Evolutionary conservation across 176 grass and related monocot species (phyloP).

Genomic region (Metroxylon sagu): DNA sequence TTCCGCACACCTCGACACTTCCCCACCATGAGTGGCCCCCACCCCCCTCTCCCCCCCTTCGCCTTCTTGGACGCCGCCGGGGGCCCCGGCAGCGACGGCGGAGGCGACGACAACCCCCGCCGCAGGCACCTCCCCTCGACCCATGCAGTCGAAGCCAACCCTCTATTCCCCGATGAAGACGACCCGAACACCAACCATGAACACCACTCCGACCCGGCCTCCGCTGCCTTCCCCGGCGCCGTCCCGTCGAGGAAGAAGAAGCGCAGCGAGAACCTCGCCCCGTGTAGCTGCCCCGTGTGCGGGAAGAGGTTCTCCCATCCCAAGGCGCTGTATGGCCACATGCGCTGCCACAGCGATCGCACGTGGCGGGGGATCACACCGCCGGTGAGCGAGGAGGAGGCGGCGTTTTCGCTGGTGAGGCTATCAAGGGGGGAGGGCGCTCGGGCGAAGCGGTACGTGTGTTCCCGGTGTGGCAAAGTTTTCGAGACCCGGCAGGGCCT

Average conservation of each 20-base stretch:
- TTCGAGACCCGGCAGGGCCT: constrained; percentile 4
- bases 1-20: too few species aligned
- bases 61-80: too few species aligned
- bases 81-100: too few species aligned
- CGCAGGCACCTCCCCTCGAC: too few species aligned
- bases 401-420: neutral
- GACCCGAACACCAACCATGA: too few species aligned
- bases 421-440: neutral
- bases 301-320: constrained; percentile 30
- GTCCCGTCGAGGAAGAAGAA: neutral
- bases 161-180: too few species aligned
- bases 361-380: constrained; percentile 50
- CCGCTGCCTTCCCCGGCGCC: too few species aligned
- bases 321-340: constrained; percentile 69
- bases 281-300: constrained; percentile 45
- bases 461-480: neutral
- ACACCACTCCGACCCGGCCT: too few species aligned
- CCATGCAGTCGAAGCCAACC: too few species aligned
- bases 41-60: too few species aligned
- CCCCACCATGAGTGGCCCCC: too few species aligned
- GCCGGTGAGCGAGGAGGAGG: constrained; percentile 16
- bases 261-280: neutral
- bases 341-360: constrained; percentile 64
- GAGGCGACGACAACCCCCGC: too few species aligned
- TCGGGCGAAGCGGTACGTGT: constrained; percentile 3